These are phyloP conservation scores for Candida silvicultrix DNA, from an alignment of 805 yeast genomes.

Conservation along the genomic window DNA sequence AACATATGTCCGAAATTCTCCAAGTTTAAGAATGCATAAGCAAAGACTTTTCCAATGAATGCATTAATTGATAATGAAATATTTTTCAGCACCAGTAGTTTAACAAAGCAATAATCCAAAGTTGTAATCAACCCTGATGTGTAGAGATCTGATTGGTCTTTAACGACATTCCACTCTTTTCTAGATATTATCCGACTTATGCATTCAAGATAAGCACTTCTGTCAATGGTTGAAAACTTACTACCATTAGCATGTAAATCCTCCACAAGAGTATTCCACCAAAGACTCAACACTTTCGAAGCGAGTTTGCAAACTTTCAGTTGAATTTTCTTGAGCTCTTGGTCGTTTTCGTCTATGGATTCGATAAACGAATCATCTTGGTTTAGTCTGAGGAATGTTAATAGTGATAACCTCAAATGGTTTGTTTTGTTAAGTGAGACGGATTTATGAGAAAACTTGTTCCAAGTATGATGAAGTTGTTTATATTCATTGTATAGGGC, in stretches of 20 bases:
- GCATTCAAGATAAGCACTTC: slow-evolving; percentile 26
- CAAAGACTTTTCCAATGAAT: slow-evolving; percentile 58
- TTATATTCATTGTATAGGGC: background rate
- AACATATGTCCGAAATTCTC: slow-evolving; percentile 46
- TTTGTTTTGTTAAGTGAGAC: slow-evolving; percentile 5
- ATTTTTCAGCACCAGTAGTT: background rate
- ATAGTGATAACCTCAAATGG: slow-evolving; percentile 8
- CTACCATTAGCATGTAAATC: slow-evolving; percentile 6
- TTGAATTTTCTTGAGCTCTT: background rate
- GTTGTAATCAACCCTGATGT: background rate
- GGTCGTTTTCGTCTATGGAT: background rate
- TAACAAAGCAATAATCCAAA: background rate
- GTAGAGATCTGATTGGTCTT: slow-evolving; percentile 5
- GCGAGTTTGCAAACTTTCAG: background rate
- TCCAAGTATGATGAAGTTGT: background rate
- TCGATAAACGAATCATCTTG: background rate
- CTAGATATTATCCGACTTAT: slow-evolving; percentile 25
- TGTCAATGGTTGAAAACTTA: slow-evolving; percentile 7
- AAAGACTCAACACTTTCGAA: slow-evolving; percentile 1
- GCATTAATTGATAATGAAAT: slow-evolving; percentile 18
- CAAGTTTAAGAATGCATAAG: slow-evolving; percentile 43
- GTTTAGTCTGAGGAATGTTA: slow-evolving; percentile 9
- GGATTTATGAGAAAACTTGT: slow-evolving; percentile 5
- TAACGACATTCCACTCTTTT: slow-evolving; percentile 19
- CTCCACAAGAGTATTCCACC: slow-evolving; percentile 7